phyloP scores from a whole-genome alignment of 352 stramenopile species.

The Phytopythium litorale region DNA sequence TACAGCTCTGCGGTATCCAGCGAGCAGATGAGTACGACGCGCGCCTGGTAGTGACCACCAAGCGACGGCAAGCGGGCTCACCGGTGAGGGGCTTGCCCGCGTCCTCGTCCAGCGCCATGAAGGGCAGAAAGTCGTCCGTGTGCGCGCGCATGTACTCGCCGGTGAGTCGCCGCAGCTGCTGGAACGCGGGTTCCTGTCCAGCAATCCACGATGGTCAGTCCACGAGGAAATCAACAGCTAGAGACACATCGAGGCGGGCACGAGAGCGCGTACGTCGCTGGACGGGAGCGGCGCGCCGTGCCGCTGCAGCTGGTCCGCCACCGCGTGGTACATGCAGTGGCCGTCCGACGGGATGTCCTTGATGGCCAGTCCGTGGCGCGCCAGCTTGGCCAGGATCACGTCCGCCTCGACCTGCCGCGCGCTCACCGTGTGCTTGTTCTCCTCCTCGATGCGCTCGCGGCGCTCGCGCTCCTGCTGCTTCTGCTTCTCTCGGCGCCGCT shows the following conservation, averaged over 20 bases:
- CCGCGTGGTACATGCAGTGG: constrained; percentile 97
- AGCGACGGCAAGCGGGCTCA: constrained; percentile 4
- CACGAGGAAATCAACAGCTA: neutral
- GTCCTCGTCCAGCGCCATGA: constrained; percentile 74
- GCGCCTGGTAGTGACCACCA: neutral
- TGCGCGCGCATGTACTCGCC: constrained; percentile 80
- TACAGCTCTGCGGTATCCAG: constrained; percentile 50
- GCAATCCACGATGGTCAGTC: neutral
- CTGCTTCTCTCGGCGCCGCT: constrained; percentile 70
- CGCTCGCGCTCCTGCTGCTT: constrained; percentile 73
- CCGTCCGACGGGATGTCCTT: constrained; percentile 95
- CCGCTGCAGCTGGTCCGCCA: constrained; percentile 89
- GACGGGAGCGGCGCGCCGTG: constrained; percentile 25
- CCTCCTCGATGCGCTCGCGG: constrained; percentile 70
- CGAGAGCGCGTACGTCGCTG: neutral
- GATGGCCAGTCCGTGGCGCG: constrained; percentile 61
- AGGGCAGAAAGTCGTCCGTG: constrained; percentile 91
- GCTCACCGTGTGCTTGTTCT: constrained; percentile 75
- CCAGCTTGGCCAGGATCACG: constrained; percentile 59
- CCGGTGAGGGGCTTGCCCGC: constrained; percentile 25
- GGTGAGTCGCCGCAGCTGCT: constrained; percentile 66
- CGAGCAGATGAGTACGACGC: too few species aligned
- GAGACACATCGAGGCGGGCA: too few species aligned
- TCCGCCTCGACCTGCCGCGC: constrained; percentile 81
- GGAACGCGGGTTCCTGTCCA: constrained; percentile 36